Evolutionary conservation across 345 rosid species (phyloP), one percentile per base, ranked within the genome.

Genomic region (Excoecaria cochinchinensis): DNA sequence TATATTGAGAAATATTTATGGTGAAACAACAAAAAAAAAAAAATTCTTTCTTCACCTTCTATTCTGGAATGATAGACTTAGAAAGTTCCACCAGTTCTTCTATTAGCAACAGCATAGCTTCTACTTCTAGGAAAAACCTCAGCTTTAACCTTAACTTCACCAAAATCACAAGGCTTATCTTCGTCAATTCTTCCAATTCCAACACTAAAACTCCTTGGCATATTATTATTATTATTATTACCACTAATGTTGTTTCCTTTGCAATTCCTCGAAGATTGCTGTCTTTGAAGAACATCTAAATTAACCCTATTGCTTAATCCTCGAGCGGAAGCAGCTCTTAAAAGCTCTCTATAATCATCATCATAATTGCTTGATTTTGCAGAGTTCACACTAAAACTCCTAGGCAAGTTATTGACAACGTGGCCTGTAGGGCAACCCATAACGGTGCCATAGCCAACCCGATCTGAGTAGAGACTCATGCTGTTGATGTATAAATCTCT

Each of bases 141-240:
- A 1, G 25, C n/a, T 69, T 64, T 78, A 1, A 60, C 76, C 61
- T 52, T 69, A 36, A 51, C 69, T 56, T 84, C 85, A 12, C 73
- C 88, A 71, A 94, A 90, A 11, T 86, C 87, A 66, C 86, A 87
- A 16, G 86, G 65, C 69, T 78, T 75, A 31, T 94, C 98, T 76
- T 94, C 98, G 70, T 94, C 97, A 40, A 94, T 94, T 81, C 88
- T 85, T 77, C 91, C 96, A 56, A 92, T 83, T 6, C 74, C 84
- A 47, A 79, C 84, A 75, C 85, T 86, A 3, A 16, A 53, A 76
- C 85, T 87, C 71, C 90, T 82, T 1, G 76, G 78, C 82, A 80
- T 75, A 21, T 72, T 80, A 24, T 57, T 31, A 31, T 31, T 31
- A 31, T 31, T 31, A 2, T 31, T 31, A 31, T 31, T 31, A 31